Conservation (phyloP, 176 grass and related monocot genomes). For the Raddia distichophylla region DNA sequence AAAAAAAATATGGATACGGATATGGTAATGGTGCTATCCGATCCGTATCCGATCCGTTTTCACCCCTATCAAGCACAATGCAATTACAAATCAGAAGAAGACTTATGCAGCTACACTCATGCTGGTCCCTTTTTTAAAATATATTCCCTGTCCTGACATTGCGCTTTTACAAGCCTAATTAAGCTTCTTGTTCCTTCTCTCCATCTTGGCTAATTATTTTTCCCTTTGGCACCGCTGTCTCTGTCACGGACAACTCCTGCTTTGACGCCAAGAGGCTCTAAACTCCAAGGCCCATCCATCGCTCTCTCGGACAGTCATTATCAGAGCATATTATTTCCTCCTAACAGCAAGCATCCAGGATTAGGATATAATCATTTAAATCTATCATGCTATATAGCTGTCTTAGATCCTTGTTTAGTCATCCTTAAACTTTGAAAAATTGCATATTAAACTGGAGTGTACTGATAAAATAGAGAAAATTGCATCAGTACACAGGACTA, state of each 20-base stretch:
- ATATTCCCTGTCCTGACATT: constrained; percentile 31
- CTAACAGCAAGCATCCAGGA: constrained; percentile 42
- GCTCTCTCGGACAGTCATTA: constrained; percentile 41
- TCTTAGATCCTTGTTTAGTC: not conserved
- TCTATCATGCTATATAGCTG: not conserved
- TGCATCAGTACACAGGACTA: not conserved
- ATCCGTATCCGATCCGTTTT: no score
- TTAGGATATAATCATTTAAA: constrained; percentile 15
- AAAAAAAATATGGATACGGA: no score
- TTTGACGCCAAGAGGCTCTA: constrained; percentile 30
- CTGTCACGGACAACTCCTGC: constrained; percentile 37
- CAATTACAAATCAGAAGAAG: not conserved
- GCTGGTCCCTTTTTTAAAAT: constrained; percentile 14
- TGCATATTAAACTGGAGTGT: not conserved
- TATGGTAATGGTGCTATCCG: no score
- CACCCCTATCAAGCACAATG: not conserved
- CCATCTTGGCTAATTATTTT: not conserved
- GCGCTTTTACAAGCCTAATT: constrained; percentile 11
- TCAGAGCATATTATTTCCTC: constrained; percentile 39
- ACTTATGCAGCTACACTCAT: constrained; percentile 43
- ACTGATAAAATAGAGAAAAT: not conserved
- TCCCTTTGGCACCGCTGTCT: constrained; percentile 20
- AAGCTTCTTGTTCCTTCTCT: constrained; percentile 35
- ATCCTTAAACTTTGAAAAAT: not conserved
- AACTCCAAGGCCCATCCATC: constrained; percentile 36